A percentile compares a stretch with the other conserved stretches of the same genome.
Evolutionary conservation across 371 early-diverging fungal genomes (phyloP).

Genomic region (Mucor mucedo): DNA sequence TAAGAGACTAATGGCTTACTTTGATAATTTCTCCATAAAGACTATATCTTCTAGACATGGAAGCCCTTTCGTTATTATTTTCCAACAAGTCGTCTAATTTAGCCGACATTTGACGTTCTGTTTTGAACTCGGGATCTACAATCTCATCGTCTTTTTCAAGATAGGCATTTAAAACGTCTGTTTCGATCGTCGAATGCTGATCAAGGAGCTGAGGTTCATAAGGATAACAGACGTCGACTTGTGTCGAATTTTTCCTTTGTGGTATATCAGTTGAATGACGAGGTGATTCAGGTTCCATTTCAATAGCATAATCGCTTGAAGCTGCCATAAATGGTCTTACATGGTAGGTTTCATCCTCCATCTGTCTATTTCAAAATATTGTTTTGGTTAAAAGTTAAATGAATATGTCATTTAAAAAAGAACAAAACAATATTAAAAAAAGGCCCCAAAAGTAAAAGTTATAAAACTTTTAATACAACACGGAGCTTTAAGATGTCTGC

Average conservation of each 20-base stretch:
- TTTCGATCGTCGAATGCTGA: conserved; percentile 21
- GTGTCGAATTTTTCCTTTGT: not conserved
- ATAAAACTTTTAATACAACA: not conserved
- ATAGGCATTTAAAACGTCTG: conserved; percentile 12
- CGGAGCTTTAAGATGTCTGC: conserved; percentile 1
- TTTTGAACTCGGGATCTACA: conserved; percentile 6
- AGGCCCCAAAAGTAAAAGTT: not conserved
- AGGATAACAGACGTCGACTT: conserved; percentile 31
- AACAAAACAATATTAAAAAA: conserved; percentile 1
- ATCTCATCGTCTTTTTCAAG: conserved; percentile 10
- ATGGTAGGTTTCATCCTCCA: conserved; percentile 28
- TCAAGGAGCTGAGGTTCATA: conserved; percentile 16
- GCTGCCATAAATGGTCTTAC: conserved; percentile 12
- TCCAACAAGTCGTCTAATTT: conserved; percentile 30
- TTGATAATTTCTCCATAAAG: conserved; percentile 33
- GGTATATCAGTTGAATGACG: not conserved
- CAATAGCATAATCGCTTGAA: conserved; percentile 17
- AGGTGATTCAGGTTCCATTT: conserved; percentile 23
- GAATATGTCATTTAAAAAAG: not conserved
- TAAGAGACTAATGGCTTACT: conserved; percentile 14
- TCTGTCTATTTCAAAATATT: conserved; percentile 1
- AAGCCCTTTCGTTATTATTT: conserved; percentile 3
- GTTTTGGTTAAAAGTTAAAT: conserved; percentile 1
- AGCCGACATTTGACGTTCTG: conserved; percentile 22
- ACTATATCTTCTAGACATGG: conserved; percentile 29